Conservation (phyloP, 2,329 filamentous ascomycete species). For the Gaeumannomyces tritici region DNA sequence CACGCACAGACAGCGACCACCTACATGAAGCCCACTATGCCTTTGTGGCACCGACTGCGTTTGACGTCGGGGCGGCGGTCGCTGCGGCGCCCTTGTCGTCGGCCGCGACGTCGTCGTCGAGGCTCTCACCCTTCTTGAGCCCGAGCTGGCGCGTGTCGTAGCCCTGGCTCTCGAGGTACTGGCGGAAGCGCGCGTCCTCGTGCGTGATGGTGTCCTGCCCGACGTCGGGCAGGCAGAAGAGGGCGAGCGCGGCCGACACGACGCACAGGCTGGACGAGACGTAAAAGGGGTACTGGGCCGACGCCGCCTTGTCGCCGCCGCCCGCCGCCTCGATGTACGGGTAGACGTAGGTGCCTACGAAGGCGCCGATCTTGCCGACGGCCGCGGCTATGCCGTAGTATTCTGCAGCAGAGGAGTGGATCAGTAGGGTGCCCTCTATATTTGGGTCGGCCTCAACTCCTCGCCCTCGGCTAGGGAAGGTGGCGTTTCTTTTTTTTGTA, state of each 20-base stretch:
- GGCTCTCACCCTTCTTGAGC: slow-evolving; percentile 23
- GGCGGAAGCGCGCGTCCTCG: slow-evolving; percentile 69
- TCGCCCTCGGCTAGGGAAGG: no score
- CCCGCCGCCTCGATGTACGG: slow-evolving; percentile 59
- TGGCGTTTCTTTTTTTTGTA: slow-evolving; percentile 11
- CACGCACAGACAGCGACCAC: no score
- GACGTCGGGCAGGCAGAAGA: slow-evolving; percentile 65
- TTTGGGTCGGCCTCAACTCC: slow-evolving; percentile 12
- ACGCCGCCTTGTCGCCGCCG: slow-evolving; percentile 38
- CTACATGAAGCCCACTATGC: not conserved
- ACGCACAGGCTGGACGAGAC: slow-evolving; percentile 71
- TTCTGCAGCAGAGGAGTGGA: slow-evolving; percentile 19
- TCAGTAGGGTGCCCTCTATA: not conserved
- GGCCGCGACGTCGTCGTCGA: slow-evolving; percentile 13
- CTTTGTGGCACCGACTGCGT: not conserved
- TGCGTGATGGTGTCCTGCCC: slow-evolving; percentile 74
- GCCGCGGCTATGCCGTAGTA: slow-evolving; percentile 67
- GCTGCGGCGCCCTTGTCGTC: slow-evolving; percentile 5
- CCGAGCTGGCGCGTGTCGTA: slow-evolving; percentile 59
- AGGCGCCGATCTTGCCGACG: slow-evolving; percentile 69
- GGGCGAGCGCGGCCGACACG: slow-evolving; percentile 56
- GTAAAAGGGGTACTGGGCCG: slow-evolving; percentile 82
- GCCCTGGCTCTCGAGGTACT: slow-evolving; percentile 62
- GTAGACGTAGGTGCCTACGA: slow-evolving; percentile 78
- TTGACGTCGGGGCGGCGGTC: not conserved